Base-by-base conservation (phyloP, 805 yeast genomes). In the Teunomyces gatunensis region DNA sequence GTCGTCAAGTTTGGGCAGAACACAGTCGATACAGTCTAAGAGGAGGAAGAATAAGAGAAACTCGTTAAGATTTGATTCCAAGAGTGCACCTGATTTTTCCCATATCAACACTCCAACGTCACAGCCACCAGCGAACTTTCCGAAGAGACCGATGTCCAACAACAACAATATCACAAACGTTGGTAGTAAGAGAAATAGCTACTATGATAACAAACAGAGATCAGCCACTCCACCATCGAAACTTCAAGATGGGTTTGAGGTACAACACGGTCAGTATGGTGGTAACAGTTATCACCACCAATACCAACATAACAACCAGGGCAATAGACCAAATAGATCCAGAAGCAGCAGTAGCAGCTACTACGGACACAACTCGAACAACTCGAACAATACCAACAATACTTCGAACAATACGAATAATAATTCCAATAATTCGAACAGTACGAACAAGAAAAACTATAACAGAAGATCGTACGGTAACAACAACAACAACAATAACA, bases 41-140 rank as follows among this genome's bases (percentile, higher is more conserved):
- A 63, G 60, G 48, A 56, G 69, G 39, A 67, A 61, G 54, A 67
- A 63, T 45, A 69, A 67, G 57, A 59, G 74, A 46, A 66, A 61
- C 47, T 67, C 72, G 2, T 47, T 63, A 45, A 56, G 68, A 47
- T 53, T 65, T 46, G 68, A 67, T 47, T 47, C 60, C 28, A 61
- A 57, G 33, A 50, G 48, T 23, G 58, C 51, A n/a, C 50, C 58
- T 2, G 64, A 58, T 35, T 53, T 56, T 15, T 45, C 55, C 17
- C 37, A 44, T 37, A 46, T 55, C 23, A 50, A 44, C 25, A 55
- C 60, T 29, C 60, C 60, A 20, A 51, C 59, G 17, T 41, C 54
- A 39, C 56, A 53, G 21, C 49, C 58, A 4, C 62, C 54, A 46
- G 45, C 54, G 28, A 50, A 48, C 30, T 40, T 60, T 27, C 55